Base-by-base conservation (phyloP, 352 stramenopile genomes). In the Globisporangium paroecandrum region DNA sequence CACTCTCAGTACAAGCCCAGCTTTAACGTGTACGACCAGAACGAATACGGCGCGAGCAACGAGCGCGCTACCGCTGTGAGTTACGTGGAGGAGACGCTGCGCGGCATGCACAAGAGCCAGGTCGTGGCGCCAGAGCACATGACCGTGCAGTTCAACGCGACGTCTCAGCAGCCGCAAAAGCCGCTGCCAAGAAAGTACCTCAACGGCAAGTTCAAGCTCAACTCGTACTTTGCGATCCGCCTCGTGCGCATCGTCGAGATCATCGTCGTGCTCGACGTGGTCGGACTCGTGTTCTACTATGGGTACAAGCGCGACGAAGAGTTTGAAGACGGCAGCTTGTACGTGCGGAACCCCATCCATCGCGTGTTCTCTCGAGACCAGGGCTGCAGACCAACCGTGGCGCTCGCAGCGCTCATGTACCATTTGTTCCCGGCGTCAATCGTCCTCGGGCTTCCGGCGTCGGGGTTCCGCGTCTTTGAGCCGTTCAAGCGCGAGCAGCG, bases 141-240 rank as follows among this genome's bases (percentile, higher is more conserved):
- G 57, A 79, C 77, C 7, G 71, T 77, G 63, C 77, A 80, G 29
- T 65, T 82, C 64, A 80, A 69, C 24, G 81, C 74, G 25, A 75
- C 76, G 22, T 65, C 68, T 7, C 32, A 74, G 8, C 27, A 43
- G 24, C 60, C 72, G 49, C 71, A 62, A 20, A 66, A 70, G 57
- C 34, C 54, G 34, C 61, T 87, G 66, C 81, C 81, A 10, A 65
- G 46, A 32, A 66, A 60, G 12, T 89, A 83, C 63, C 74, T 89
- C 47, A 82, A 77, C 68, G 72, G 79, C 32, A 74, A 80, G 62
- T 94, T 82, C 77, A 85, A 85, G 43, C 70, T 83, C 62, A 95
- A 95, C 74, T 93, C 85, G 56, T 95, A 93, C 74, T 95, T 95
- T 65, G 78, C 87, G 9, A 78, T 86, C 32, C 74, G 75, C 15